These are phyloP conservation scores for Cordyceps cicadae DNA, from an alignment of 2,329 filamentous ascomycete species.

Conservation along the genomic window DNA sequence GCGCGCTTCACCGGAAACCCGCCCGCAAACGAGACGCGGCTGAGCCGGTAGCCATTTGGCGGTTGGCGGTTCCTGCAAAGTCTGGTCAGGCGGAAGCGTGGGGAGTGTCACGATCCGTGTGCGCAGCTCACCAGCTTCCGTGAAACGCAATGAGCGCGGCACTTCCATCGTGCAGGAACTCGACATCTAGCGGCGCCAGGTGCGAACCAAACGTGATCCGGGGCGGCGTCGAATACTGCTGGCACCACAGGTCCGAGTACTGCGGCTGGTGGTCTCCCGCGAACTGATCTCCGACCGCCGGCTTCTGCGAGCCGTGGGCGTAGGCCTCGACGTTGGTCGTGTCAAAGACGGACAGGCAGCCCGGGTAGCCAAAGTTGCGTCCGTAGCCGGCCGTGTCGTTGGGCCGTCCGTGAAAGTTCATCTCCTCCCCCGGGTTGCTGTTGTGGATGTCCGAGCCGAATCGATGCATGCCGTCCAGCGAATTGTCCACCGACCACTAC, in stretches of 20 bases:
- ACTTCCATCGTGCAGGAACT: conserved; percentile 46
- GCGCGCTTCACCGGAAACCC: conserved; percentile 25
- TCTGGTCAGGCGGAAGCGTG: too few relatives aligned
- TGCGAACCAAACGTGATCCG: conserved; percentile 34
- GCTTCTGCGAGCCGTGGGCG: conserved; percentile 19
- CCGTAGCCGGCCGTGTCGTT: conserved; percentile 21
- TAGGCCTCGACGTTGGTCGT: conserved; percentile 21
- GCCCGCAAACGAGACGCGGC: conserved; percentile 26
- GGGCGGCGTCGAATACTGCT: conserved; percentile 15
- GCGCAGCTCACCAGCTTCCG: conserved; percentile 44
- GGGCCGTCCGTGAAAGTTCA: conserved; percentile 60
- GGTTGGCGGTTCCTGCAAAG: conserved; percentile 23
- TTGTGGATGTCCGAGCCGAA: conserved; percentile 49
- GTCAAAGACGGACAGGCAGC: conserved; percentile 53
- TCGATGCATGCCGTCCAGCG: conserved; percentile 52
- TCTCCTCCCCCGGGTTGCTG: conserved; percentile 62
- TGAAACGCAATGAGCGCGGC: conserved; percentile 55
- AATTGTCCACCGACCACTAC: conserved; percentile 56
- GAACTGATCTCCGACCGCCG: conserved; percentile 18
- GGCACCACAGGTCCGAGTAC: conserved; percentile 18
- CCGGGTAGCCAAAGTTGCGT: conserved; percentile 55
- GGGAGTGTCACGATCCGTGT: too few relatives aligned
- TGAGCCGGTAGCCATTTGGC: conserved; percentile 31
- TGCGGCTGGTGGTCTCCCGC: conserved; percentile 16
- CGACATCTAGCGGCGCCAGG: conserved; percentile 56